Percentiles rank a stretch among this genome's conserved stretches.
Evolutionary conservation across 2,329 filamentous ascomycete genomes (phyloP).

Genomic region (Exophiala calicioides): DNA sequence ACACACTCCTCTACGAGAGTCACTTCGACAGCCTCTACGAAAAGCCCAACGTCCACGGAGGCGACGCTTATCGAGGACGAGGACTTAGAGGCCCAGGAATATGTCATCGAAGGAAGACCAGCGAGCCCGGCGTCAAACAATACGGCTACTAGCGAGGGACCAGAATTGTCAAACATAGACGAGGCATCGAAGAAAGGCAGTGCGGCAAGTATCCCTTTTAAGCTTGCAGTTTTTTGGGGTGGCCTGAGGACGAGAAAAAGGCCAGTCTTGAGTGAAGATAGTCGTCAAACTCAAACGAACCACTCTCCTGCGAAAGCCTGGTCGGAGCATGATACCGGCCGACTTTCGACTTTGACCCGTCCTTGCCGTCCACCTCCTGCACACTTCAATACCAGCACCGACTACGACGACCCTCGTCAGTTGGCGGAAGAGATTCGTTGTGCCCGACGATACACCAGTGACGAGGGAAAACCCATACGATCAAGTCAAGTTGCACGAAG

Average conservation of each 20-base stretch:
- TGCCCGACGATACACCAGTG: no score
- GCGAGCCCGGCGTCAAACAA: conserved; percentile 3
- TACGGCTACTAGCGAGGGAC: conserved; percentile 1
- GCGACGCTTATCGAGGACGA: conserved; percentile 1
- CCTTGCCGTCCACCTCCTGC: neutral
- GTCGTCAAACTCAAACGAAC: neutral
- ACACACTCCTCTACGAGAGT: no score
- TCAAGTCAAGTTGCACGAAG: neutral
- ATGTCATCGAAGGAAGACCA: conserved; percentile 7
- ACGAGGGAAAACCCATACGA: no score
- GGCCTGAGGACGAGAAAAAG: conserved; percentile 7
- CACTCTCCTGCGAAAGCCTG: no score
- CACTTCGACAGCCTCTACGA: no score
- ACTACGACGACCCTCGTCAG: conserved; percentile 11
- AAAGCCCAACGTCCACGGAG: no score
- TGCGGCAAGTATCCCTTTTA: no score
- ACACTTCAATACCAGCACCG: conserved; percentile 4
- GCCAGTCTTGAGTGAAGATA: no score
- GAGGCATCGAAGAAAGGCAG: conserved; percentile 1
- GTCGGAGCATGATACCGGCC: no score
- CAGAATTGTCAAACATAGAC: conserved; percentile 1
- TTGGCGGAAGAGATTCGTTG: conserved; percentile 6
- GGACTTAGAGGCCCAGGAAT: conserved; percentile 1
- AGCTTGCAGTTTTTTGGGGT: conserved; percentile 5
- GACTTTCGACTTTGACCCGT: no score